These are phyloP conservation scores for Lentithecium fluviatile DNA, from an alignment of 495 filamentous ascomycete genomes.

Conservation along the genomic window DNA sequence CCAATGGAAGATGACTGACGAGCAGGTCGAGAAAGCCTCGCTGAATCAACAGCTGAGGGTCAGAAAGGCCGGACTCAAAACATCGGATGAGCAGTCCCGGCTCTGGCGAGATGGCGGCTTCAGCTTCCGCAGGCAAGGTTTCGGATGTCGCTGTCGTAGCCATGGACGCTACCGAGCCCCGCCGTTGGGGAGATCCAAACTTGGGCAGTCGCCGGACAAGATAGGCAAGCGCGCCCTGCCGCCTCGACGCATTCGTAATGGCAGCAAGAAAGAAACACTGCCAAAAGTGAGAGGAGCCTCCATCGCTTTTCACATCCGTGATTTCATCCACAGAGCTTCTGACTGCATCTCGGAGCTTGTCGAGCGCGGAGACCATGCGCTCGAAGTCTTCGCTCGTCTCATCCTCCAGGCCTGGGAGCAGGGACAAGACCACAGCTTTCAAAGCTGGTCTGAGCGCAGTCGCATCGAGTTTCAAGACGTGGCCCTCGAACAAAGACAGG, in stretches of 20 bases:
- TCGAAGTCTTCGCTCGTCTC: slow-evolving; percentile 98
- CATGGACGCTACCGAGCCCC: slow-evolving; percentile 10
- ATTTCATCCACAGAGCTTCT: slow-evolving; percentile 12
- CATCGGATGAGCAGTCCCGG: slow-evolving; percentile 86
- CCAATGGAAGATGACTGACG: slow-evolving; percentile 86
- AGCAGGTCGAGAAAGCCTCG: slow-evolving; percentile 90
- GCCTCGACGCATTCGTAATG: slow-evolving; percentile 79
- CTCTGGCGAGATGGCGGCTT: slow-evolving; percentile 83
- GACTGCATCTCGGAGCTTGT: slow-evolving; percentile 70
- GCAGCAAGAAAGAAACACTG: slow-evolving; percentile 94
- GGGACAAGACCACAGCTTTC: slow-evolving; percentile 79
- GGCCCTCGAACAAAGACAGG: slow-evolving; percentile 76
- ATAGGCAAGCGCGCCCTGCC: slow-evolving; percentile 84
- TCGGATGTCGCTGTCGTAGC: slow-evolving; percentile 34
- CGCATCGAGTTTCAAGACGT: slow-evolving; percentile 69
- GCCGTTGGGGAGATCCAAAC: slow-evolving; percentile 49
- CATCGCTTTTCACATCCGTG: slow-evolving; percentile 51
- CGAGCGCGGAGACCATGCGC: slow-evolving; percentile 72
- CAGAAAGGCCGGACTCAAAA: slow-evolving; percentile 84
- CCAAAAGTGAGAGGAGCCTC: slow-evolving; percentile 90
- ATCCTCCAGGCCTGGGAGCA: slow-evolving; percentile 91
- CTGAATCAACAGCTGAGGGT: slow-evolving; percentile 88
- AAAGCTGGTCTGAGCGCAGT: slow-evolving; percentile 76
- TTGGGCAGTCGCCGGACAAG: slow-evolving; percentile 75
- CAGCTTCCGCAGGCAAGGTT: slow-evolving; percentile 50